Evolutionary conservation across 768 basidiomycete genomes (phyloP), one percentile per base, ranked within the genome.

Genomic region (Leccinellum luteum): DNA sequence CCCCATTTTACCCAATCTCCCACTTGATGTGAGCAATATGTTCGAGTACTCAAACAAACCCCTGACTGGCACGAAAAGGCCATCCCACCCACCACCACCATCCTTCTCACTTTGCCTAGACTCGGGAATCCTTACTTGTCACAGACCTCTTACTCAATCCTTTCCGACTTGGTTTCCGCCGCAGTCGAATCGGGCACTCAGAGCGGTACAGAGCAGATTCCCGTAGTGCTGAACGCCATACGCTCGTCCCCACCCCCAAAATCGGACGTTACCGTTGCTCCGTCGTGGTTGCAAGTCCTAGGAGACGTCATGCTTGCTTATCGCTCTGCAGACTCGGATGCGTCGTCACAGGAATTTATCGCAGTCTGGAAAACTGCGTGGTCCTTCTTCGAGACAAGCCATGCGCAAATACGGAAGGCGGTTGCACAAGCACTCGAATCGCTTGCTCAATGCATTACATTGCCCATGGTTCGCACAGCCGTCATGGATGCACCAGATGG

Each of bases 71-170:
- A 19, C 34, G n/a, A 34, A 50, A 68, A 98, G 94, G 80, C 85
- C 34, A 79, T 95, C 32, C 82, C 91, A 12, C 60, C 78, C 5
- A 82, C 97, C 51, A 86, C 86, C 21, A 79, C 81, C 19, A 75
- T 84, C 21, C 83, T 98, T 27, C 84, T 98, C 6, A 77, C 82
- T 23, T 84, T 98, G 31, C 94, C 96, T 19, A 88, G 92, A 55
- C 80, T 96, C 8, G 90, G 89, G 38, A 94, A 92, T 64, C 84
- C 90, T 21, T 97, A 94, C 71, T 81, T 99, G 44, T 89, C 95
- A 1, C 88, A 94, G 71, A 85, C 91, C 14, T 81, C 90, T 30
- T 98, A 95, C 70, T 86, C 89, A 38, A 81, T 95, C 49, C 80
- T 99, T 61, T 86, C 94, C 31, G 87, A 89, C 61, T 79, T 98